Evolutionary conservation across 306 rosid species (phyloP).

Genomic region (Cicer judaicum): DNA sequence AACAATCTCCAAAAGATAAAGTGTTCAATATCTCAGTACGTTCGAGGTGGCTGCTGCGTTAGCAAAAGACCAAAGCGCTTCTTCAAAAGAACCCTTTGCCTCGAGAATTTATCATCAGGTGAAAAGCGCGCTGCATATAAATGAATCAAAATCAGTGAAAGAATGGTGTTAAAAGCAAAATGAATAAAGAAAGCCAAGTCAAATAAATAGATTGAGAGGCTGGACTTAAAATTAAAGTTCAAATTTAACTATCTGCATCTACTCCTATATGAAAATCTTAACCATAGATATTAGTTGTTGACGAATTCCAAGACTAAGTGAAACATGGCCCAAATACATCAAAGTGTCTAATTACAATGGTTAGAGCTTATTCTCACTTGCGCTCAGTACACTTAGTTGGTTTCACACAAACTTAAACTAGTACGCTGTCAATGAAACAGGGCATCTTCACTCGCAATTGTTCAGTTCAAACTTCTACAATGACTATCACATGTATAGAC

Average conservation of each 20-base stretch:
- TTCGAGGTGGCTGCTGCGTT: constrained; percentile 39
- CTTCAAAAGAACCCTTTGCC: constrained; percentile 43
- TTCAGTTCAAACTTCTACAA: neutral
- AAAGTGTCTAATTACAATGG: neutral
- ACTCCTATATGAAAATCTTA: neutral
- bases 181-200: neutral
- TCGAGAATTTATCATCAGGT: constrained; percentile 47
- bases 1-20: constrained; percentile 14
- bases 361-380: neutral
- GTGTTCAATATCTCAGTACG: constrained; percentile 8
- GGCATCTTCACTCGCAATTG: neutral
- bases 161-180: neutral
- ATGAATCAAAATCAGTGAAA: neutral
- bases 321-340: neutral
- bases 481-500: neutral
- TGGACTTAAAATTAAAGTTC: neutral
- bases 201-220: neutral
- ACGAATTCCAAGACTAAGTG: neutral
- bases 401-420: neutral
- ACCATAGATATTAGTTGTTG: neutral
- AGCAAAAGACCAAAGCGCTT: constrained; percentile 45
- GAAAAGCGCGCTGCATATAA: constrained; percentile 45
- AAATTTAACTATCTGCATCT: neutral
- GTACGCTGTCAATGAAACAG: neutral
- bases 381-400: neutral